phyloP scores from a whole-genome alignment of 1,284 basidiomycete species.

The Tausonia pullulans region DNA sequence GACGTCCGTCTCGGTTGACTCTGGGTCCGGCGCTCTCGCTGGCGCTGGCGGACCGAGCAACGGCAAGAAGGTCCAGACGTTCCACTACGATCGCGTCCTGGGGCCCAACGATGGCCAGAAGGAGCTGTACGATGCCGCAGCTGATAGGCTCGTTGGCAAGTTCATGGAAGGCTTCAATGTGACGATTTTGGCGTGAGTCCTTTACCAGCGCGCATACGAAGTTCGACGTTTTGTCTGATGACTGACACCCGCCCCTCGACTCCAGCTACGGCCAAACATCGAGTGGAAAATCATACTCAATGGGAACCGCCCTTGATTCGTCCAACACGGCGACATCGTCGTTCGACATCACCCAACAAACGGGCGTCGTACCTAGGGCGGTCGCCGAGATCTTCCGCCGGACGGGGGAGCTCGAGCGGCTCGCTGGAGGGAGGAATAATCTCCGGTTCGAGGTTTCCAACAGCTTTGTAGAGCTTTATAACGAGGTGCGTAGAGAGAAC shows the following conservation, averaged over 20 bases:
- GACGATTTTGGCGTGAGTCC: slow-evolving; percentile 73
- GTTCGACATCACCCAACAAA: slow-evolving; percentile 26
- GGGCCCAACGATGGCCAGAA: slow-evolving; percentile 69
- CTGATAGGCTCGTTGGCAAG: slow-evolving; percentile 72
- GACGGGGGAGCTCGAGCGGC: slow-evolving; percentile 62
- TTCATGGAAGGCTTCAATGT: slow-evolving; percentile 96
- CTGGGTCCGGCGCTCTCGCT: slow-evolving; percentile 35
- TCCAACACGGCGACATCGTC: slow-evolving; percentile 56
- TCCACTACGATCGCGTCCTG: slow-evolving; percentile 90
- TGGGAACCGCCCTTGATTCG: slow-evolving; percentile 69
- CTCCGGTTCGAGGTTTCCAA: slow-evolving; percentile 55
- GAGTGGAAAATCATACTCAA: slow-evolving; percentile 93
- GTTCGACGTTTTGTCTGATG: background rate
- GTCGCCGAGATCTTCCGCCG: slow-evolving; percentile 80
- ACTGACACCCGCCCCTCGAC: background rate
- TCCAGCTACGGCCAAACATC: slow-evolving; percentile 76
- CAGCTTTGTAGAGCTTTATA: slow-evolving; percentile 94
- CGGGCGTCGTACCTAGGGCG: slow-evolving; percentile 87
- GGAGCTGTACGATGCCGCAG: slow-evolving; percentile 70
- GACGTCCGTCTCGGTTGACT: slow-evolving; percentile 64
- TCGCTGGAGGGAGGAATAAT: slow-evolving; percentile 51
- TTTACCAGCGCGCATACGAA: background rate
- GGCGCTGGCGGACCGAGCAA: slow-evolving; percentile 46
- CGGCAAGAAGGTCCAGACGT: slow-evolving; percentile 64
- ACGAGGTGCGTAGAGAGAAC: slow-evolving; percentile 46